Conservation (phyloP, 345 rosid species). For the Murraya paniculata region DNA sequence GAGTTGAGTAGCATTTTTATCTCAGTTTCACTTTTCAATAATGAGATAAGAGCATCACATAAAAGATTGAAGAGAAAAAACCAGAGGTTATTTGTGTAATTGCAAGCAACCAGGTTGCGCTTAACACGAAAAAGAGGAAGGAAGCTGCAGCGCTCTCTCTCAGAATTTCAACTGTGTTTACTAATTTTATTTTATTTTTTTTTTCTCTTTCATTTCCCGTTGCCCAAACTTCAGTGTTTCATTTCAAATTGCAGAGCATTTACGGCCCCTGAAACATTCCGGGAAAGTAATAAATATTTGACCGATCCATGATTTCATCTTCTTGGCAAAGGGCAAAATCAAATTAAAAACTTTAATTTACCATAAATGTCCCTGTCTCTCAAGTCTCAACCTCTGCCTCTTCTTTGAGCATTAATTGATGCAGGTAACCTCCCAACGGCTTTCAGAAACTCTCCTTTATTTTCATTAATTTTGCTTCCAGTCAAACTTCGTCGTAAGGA, state of each 20-base stretch:
- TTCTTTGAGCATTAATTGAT: constrained; percentile 38
- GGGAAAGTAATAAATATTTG: constrained; percentile 11
- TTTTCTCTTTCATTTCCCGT: neutral
- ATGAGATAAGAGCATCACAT: neutral
- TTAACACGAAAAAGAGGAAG: neutral
- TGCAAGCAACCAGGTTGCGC: neutral
- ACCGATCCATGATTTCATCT: constrained; percentile 3
- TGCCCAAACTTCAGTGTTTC: neutral
- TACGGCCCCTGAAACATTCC: constrained; percentile 25
- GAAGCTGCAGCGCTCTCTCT: neutral
- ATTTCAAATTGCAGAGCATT: constrained; percentile 14
- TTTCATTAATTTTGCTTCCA: neutral
- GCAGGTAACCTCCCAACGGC: constrained; percentile 41
- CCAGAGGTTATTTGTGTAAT: constrained; percentile 18
- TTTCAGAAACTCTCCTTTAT: constrained; percentile 16
- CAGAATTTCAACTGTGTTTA: neutral
- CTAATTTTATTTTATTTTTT: no score
- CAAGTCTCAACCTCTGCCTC: neutral
- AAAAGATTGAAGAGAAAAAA: no score
- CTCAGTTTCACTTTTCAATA: neutral
- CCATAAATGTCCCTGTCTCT: constrained; percentile 8
- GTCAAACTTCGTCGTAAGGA: neutral
- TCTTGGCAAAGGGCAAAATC: neutral
- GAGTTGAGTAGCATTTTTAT: no score
- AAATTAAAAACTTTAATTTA: neutral